phyloP scores from a whole-genome alignment of 495 filamentous ascomycete genomes.

The Penicillium odoratum region DNA sequence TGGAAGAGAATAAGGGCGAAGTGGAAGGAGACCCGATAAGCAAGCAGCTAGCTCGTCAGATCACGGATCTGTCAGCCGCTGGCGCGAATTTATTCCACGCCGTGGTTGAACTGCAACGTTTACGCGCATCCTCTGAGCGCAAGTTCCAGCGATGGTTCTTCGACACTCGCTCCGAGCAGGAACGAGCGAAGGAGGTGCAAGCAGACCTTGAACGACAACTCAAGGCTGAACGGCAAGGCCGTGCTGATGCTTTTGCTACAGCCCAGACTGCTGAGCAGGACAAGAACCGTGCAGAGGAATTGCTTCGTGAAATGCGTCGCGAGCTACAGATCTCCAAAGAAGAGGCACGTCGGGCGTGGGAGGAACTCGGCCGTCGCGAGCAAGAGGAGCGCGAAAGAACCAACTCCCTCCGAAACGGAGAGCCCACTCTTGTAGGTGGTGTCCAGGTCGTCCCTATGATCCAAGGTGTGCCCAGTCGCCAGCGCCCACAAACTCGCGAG shows the following conservation, averaged over 20 bases:
- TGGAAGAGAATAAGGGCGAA: slow-evolving; percentile 87
- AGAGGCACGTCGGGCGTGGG: slow-evolving; percentile 94
- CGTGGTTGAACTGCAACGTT: slow-evolving; percentile 92
- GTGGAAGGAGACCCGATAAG: slow-evolving; percentile 77
- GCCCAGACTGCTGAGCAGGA: slow-evolving; percentile 65
- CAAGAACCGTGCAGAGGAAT: slow-evolving; percentile 66
- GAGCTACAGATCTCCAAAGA: slow-evolving; percentile 95
- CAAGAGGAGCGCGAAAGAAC: slow-evolving; percentile 96
- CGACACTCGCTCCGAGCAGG: slow-evolving; percentile 85
- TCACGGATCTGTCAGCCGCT: slow-evolving; percentile 92
- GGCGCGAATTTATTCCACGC: slow-evolving; percentile 98
- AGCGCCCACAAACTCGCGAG: slow-evolving; percentile 52
- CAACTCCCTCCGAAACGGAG: slow-evolving; percentile 78
- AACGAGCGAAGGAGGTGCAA: slow-evolving; percentile 80
- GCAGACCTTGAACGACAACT: slow-evolving; percentile 74
- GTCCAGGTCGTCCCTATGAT: slow-evolving; percentile 98
- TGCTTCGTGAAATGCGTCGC: slow-evolving; percentile 80
- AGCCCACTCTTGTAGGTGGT: slow-evolving; percentile 84
- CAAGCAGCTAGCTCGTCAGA: slow-evolving; percentile 86
- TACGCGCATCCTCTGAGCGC: slow-evolving; percentile 90
- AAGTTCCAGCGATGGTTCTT: slow-evolving; percentile 99
- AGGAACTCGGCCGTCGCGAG: slow-evolving; percentile 90
- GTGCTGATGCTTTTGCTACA: slow-evolving; percentile 63
- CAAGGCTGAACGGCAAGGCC: slow-evolving; percentile 66
- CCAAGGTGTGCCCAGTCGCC: slow-evolving; percentile 67